Base-by-base conservation (phyloP, 352 stramenopile species). In the Pythium phragmiticola region DNA sequence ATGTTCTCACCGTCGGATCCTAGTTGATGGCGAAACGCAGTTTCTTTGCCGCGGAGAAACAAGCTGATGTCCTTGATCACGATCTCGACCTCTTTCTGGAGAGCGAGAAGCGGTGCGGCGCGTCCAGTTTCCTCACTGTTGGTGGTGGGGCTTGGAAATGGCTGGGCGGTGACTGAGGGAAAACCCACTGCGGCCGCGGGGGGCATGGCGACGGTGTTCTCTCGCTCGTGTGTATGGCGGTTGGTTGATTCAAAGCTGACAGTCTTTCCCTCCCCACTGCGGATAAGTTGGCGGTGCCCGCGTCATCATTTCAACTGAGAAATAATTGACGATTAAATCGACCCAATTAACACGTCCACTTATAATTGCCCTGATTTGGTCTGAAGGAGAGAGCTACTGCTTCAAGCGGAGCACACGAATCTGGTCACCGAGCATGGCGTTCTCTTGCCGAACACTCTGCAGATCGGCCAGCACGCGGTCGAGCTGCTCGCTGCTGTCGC, bases 401-500 rank as follows among this genome's bases (percentile, higher is more conserved):
- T 34, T 37, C 16, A 21, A 17, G 13, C 60, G 66, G 28, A 73
- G 14, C 23, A 70, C 69, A 17, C 47, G 47, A 7, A 94, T 34
- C 13, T 60, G 54, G 3, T 60, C 54, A 28, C 30, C 52, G 7
- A 94, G 58, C 45, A 70, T 57, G n/a, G 59, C 66, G 59, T 95
- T 96, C 47, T 96, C 89, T 23, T 74, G 56, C 19, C 77, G 65
- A 7, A 96, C 74, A 51, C 74, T 85, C 43, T 89, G 63, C 11
- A 96, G 65, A 75, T 96, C 89, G 3, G 63, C 66, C 5, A 88
- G 65, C 12, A 96, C 84, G 30, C 80, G 79, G 53, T 93, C 78
- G 14, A 95, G 71, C 33, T 94, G 82, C 5, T 67, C 73, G 26
- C 74, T 80, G 52, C 74, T 89, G 53, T 94, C 81, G 42, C 87